A percentile compares a stretch with the other conserved stretches of the same genome.
phyloP scores from a whole-genome alignment of 2,329 filamentous ascomycete species.

The Colletotrichum karsti region DNA sequence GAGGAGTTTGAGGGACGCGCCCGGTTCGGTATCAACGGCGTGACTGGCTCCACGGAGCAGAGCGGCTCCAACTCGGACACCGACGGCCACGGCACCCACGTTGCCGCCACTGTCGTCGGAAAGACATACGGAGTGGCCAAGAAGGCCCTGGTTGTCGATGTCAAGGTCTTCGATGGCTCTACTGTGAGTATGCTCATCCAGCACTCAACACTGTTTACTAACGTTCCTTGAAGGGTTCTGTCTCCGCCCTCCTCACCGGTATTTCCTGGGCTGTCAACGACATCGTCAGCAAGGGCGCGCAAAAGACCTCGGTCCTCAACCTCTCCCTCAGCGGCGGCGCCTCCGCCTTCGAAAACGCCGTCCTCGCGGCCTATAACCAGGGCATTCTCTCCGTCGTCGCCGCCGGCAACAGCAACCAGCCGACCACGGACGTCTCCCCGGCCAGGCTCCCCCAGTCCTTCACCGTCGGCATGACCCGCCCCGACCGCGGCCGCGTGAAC shows the following conservation, averaged over 20 bases:
- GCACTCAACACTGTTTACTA: neutral
- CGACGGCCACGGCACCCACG: constrained; percentile 40
- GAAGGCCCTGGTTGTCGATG: constrained; percentile 33
- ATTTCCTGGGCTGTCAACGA: constrained; percentile 37
- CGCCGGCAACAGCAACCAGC: constrained; percentile 59
- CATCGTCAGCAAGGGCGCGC: constrained; percentile 28
- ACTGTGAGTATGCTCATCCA: constrained; percentile 33
- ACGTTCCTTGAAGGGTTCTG: neutral
- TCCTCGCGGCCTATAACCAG: constrained; percentile 47
- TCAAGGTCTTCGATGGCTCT: constrained; percentile 38
- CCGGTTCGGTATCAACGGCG: constrained; percentile 36
- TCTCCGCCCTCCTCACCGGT: constrained; percentile 32
- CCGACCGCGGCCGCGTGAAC: constrained; percentile 31
- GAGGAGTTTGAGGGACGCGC: constrained; percentile 39
- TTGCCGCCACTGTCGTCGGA: constrained; percentile 39
- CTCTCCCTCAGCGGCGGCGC: constrained; percentile 52
- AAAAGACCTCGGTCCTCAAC: constrained; percentile 43
- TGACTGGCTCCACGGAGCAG: constrained; percentile 33
- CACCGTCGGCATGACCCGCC: constrained; percentile 37
- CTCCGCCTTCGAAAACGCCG: constrained; percentile 61
- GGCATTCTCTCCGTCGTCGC: constrained; percentile 63
- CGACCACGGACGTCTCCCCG: constrained; percentile 48
- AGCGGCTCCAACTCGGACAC: constrained; percentile 28
- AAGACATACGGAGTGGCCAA: constrained; percentile 42
- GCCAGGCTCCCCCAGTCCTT: constrained; percentile 44